Evolutionary conservation across 2,329 filamentous ascomycete species (phyloP).

Genomic region (Nothophoma quercina): DNA sequence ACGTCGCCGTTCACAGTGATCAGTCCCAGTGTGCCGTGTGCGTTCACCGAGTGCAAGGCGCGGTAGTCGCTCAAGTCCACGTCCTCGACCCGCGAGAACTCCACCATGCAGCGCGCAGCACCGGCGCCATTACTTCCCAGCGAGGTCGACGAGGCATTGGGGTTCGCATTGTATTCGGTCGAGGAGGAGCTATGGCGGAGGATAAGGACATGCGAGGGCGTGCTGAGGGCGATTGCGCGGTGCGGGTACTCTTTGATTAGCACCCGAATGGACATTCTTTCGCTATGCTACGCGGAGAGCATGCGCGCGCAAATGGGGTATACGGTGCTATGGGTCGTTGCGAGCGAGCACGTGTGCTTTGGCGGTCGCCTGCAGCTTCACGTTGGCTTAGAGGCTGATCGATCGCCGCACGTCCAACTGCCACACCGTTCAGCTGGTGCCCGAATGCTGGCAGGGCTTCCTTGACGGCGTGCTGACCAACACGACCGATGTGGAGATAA

Average conservation of each 20-base stretch:
- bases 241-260: constrained; percentile 86
- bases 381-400: constrained; percentile 24
- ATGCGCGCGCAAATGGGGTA: constrained; percentile 11
- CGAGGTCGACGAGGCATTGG: constrained; percentile 66
- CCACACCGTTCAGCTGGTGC: constrained; percentile 26
- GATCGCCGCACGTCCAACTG: constrained; percentile 20
- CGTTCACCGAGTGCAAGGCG: constrained; percentile 73
- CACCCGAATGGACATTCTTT: constrained; percentile 67
- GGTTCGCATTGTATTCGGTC: constrained; percentile 55
- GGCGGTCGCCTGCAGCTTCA: constrained; percentile 26
- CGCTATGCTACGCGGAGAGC: constrained; percentile 16
- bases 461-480: constrained; percentile 22
- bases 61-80: constrained; percentile 79
- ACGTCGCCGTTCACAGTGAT: constrained; percentile 85
- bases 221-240: constrained; percentile 86
- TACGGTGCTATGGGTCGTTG: constrained; percentile 17
- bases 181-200: constrained; percentile 78
- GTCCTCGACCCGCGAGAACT: constrained; percentile 73
- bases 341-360: constrained; percentile 35
- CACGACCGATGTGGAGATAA: constrained; percentile 14
- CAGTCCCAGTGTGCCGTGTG: constrained; percentile 86
- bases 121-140: constrained; percentile 47
- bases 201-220: constrained; percentile 79
- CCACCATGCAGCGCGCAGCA: constrained; percentile 78
- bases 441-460: constrained; percentile 24